Evolutionary conservation across 2,329 filamentous ascomycete species (phyloP).

Genomic region (Fusarium sp.): DNA sequence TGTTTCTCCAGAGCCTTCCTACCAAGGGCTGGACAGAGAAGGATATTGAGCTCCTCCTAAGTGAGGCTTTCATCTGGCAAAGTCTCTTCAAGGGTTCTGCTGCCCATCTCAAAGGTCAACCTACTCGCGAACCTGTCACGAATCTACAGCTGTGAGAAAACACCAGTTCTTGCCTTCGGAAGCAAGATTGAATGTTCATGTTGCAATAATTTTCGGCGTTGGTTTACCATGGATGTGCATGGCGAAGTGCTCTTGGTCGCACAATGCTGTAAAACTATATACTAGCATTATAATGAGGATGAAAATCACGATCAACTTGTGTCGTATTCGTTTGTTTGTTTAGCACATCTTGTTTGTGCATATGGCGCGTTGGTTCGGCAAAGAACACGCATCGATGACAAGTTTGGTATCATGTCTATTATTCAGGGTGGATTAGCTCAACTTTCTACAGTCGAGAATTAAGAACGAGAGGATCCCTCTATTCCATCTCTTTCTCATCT

Average conservation of each 20-base stretch:
- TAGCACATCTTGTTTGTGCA: not conserved
- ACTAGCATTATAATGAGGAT: constrained; percentile 44
- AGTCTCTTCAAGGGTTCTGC: constrained; percentile 94
- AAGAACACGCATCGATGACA: not conserved
- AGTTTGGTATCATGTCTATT: constrained; percentile 31
- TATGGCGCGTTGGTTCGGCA: not conserved
- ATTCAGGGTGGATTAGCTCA: constrained; percentile 19
- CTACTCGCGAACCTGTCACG: constrained; percentile 52
- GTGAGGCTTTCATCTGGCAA: constrained; percentile 99
- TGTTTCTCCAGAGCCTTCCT: constrained; percentile 96
- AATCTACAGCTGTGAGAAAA: constrained; percentile 53
- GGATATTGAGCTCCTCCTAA: constrained; percentile 94
- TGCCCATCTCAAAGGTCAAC: constrained; percentile 79
- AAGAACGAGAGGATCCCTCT: constrained; percentile 30
- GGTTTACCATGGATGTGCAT: constrained; percentile 6
- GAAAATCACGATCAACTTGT: constrained; percentile 25
- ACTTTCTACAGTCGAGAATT: constrained; percentile 26
- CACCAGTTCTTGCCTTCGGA: constrained; percentile 14
- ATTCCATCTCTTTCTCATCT: constrained; percentile 21
- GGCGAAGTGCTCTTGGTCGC: not conserved
- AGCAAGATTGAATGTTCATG: constrained; percentile 8
- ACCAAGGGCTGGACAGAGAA: constrained; percentile 97
- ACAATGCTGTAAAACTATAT: constrained; percentile 28
- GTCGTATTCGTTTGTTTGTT: constrained; percentile 1
- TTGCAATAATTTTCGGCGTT: constrained; percentile 19